Conservation (phyloP, 1,284 basidiomycete genomes). For the Ganoderma multipileum region DNA sequence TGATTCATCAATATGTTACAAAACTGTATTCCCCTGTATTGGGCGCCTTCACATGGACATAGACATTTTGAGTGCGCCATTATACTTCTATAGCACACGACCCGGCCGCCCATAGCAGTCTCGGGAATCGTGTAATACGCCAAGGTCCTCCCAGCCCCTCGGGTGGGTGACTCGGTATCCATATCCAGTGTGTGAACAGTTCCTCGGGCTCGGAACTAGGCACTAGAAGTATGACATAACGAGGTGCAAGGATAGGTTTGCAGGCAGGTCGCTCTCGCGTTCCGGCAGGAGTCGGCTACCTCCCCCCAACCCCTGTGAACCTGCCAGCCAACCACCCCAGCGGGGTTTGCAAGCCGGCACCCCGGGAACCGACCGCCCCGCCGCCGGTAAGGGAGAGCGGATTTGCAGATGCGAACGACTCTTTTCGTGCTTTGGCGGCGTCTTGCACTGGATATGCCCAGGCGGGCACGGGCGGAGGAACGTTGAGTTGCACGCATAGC, state of each 20-base stretch:
- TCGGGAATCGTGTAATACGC: constrained; percentile 1
- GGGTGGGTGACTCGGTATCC: constrained; percentile 17
- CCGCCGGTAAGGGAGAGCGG: constrained; percentile 75
- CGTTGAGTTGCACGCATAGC: not conserved
- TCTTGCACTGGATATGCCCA: constrained; percentile 57
- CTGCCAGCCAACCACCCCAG: constrained; percentile 81
- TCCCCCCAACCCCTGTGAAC: constrained; percentile 65
- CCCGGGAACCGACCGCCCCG: constrained; percentile 61
- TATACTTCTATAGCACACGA: constrained; percentile 3
- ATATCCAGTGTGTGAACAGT: constrained; percentile 20
- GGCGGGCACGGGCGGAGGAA: constrained; percentile 3
- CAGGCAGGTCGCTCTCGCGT: constrained; percentile 11
- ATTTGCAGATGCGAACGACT: constrained; percentile 78
- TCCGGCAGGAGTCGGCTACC: constrained; percentile 40
- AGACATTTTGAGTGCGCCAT: constrained; percentile 6
- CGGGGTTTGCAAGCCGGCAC: constrained; percentile 70
- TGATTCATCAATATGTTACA: not conserved
- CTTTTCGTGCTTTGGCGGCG: constrained; percentile 72
- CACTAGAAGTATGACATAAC: constrained; percentile 3
- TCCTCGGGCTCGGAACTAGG: constrained; percentile 19
- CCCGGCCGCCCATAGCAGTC: constrained; percentile 4
- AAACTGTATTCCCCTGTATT: not conserved
- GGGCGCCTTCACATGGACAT: constrained; percentile 6
- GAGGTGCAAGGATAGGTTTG: not conserved
- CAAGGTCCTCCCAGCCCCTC: constrained; percentile 10